These are phyloP conservation scores for Colletotrichum sp. DNA, from an alignment of 2,329 filamentous ascomycete species.

Conservation along the genomic window DNA sequence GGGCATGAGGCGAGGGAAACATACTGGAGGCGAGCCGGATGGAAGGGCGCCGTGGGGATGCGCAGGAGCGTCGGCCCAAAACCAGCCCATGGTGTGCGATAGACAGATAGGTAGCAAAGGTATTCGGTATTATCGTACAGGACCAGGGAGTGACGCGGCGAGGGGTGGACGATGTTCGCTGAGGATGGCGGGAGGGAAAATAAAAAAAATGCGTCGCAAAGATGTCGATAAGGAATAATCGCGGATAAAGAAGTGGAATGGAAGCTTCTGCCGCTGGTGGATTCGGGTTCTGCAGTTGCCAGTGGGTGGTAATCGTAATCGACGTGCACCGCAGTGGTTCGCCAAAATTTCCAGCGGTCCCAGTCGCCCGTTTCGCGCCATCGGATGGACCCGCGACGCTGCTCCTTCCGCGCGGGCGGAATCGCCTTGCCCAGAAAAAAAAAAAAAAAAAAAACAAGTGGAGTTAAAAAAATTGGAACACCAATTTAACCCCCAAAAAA, in stretches of 20 bases:
- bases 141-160: neutral
- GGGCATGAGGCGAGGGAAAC: constrained; percentile 18
- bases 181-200: neutral
- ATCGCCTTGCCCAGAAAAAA: neutral
- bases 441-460: neutral
- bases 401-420: neutral
- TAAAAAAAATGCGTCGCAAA: constrained; percentile 17
- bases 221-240: neutral
- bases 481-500: too few relatives aligned
- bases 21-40: constrained; percentile 42
- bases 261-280: neutral
- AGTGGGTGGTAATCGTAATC: neutral
- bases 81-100: constrained; percentile 60
- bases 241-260: neutral
- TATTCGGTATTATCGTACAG: neutral
- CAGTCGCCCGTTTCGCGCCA: neutral
- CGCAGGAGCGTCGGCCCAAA: constrained; percentile 60
- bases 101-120: neutral
- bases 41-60: constrained; percentile 23
- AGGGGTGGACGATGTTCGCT: neutral
- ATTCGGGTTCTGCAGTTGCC: neutral
- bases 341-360: neutral
- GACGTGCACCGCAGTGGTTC: neutral
- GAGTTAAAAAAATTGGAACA: too few relatives aligned
- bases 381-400: constrained; percentile 8